Conservation (phyloP, 345 rosid genomes). For the Anacardium occidentale region DNA sequence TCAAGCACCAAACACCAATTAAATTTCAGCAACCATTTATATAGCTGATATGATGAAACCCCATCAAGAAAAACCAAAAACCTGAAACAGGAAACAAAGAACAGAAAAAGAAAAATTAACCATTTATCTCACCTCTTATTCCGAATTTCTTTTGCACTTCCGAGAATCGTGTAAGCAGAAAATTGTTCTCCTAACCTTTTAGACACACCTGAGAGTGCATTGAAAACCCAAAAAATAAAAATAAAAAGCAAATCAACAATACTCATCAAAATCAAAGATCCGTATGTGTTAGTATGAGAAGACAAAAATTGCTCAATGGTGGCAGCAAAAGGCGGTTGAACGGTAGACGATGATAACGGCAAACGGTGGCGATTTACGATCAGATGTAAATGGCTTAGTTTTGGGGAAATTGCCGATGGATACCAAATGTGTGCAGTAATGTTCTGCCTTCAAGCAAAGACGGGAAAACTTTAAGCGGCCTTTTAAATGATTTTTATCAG, state of each 20-base stretch:
- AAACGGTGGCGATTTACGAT: no score
- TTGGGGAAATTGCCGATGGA: no score
- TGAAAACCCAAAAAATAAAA: constrained; percentile 17
- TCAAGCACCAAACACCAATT: constrained; percentile 4
- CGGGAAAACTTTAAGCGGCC: no score
- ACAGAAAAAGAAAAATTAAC: not conserved
- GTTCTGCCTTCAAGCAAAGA: no score
- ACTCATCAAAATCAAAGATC: constrained; percentile 23
- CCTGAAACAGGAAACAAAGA: not conserved
- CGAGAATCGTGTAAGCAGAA: not conserved
- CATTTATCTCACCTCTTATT: constrained; percentile 13
- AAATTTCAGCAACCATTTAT: constrained; percentile 4
- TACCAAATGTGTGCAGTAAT: no score
- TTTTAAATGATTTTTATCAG: no score
- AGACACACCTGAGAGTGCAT: not conserved
- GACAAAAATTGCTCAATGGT: no score
- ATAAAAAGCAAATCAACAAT: not conserved
- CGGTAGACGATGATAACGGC: no score
- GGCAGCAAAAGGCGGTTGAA: no score
- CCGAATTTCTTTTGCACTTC: constrained; percentile 5
- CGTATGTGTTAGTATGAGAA: no score
- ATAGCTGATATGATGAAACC: constrained; percentile 23
- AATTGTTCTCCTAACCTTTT: no score
- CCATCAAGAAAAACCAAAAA: constrained; percentile 10
- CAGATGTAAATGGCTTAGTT: no score